Evolutionary conservation across 1,284 basidiomycete species (phyloP).

Genomic region (Cryptococcus sp.): DNA sequence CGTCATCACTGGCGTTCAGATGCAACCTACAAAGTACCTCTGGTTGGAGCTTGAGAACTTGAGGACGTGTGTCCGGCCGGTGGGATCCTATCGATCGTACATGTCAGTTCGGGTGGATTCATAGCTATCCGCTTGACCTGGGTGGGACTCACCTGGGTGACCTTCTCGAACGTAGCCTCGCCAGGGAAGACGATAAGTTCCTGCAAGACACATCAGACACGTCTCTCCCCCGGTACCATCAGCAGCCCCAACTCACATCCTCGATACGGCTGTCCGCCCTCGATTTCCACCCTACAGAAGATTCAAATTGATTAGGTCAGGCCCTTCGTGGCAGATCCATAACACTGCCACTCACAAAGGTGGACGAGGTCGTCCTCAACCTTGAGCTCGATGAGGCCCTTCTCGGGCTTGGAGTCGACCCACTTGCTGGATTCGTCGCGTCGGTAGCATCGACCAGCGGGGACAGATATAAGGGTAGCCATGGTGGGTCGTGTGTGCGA

Average conservation of each 20-base stretch:
- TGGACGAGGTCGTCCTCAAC: constrained; percentile 44
- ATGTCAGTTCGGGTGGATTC: neutral
- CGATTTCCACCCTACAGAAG: constrained; percentile 39
- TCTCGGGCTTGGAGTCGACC: constrained; percentile 47
- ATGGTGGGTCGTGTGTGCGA: constrained; percentile 14
- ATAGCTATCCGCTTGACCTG: neutral
- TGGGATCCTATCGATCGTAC: constrained; percentile 29
- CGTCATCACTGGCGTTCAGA: neutral
- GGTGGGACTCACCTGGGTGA: constrained; percentile 30
- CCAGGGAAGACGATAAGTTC: constrained; percentile 50
- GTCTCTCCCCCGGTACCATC: neutral
- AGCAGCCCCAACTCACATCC: constrained; percentile 32
- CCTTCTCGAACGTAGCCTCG: constrained; percentile 46
- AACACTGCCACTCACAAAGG: constrained; percentile 30
- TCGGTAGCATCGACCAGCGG: constrained; percentile 42
- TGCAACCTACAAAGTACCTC: constrained; percentile 41
- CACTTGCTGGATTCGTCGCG: constrained; percentile 38
- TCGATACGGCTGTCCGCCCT: constrained; percentile 29
- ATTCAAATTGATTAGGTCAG: neutral
- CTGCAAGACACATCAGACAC: constrained; percentile 14
- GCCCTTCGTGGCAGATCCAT: neutral
- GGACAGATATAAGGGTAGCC: constrained; percentile 36
- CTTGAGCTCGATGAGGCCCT: constrained; percentile 42
- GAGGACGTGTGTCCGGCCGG: constrained; percentile 45
- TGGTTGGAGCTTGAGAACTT: constrained; percentile 47